Evolutionary conservation across 768 basidiomycete species (phyloP).

Genomic region (Galerina sulciceps): DNA sequence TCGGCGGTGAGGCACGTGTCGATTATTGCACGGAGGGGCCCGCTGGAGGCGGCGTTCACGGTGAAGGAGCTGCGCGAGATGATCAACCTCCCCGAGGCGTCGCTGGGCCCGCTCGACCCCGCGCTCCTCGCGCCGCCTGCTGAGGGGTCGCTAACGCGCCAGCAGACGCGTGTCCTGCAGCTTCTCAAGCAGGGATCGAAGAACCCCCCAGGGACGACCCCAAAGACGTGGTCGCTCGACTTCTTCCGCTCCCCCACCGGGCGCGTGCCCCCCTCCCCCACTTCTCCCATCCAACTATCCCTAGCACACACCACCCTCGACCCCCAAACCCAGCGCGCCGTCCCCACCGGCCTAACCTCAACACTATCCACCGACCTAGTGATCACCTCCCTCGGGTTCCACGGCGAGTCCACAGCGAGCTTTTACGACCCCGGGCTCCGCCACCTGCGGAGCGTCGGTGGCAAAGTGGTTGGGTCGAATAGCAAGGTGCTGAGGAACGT

Average conservation of each 20-base stretch:
- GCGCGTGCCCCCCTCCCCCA: constrained; percentile 33
- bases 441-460: constrained; percentile 58
- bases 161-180: constrained; percentile 69
- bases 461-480: constrained; percentile 48
- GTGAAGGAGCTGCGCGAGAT: constrained; percentile 93
- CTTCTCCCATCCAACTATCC: constrained; percentile 44
- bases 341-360: constrained; percentile 60
- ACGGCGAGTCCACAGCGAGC: constrained; percentile 58
- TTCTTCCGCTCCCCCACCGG: constrained; percentile 78
- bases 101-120: constrained; percentile 65
- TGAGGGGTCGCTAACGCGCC: constrained; percentile 49
- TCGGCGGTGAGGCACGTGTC: constrained; percentile 77
- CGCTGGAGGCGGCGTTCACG: constrained; percentile 88
- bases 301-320: constrained; percentile 68
- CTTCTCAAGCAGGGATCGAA: constrained; percentile 70
- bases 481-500: constrained; percentile 54
- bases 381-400: constrained; percentile 88
- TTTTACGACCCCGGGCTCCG: constrained; percentile 63
- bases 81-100: constrained; percentile 62
- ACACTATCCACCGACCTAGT: constrained; percentile 73
- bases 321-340: constrained; percentile 45
- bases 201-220: constrained; percentile 47
- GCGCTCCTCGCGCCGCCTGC: constrained; percentile 42
- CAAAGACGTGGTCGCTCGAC: constrained; percentile 79
- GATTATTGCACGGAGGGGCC: constrained; percentile 86